Evolutionary conservation across 176 grass and related monocot species (phyloP).

Genomic region (Carex myosuroides): DNA sequence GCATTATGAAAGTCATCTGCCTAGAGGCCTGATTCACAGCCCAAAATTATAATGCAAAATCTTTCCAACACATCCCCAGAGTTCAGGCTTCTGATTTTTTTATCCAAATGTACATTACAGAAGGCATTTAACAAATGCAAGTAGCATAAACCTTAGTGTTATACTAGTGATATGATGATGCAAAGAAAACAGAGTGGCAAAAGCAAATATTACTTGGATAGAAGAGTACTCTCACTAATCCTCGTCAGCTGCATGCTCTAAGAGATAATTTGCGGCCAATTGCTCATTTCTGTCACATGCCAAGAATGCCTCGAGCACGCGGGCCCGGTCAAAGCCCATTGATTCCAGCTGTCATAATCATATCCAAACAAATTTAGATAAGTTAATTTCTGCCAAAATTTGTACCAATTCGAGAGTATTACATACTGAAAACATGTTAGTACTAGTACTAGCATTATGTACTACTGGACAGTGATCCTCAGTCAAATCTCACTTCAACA

Average conservation of each 20-base stretch:
- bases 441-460: neutral
- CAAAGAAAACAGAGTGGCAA: neutral
- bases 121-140: neutral
- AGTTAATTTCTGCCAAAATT: neutral
- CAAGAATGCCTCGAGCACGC: slow-evolving; percentile 81
- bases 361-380: neutral
- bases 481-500: neutral
- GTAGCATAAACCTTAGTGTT: neutral
- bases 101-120: neutral
- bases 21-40: neutral
- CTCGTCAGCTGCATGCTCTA: slow-evolving; percentile 76
- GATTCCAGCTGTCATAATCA: slow-evolving; percentile 61
- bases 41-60: neutral
- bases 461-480: neutral
- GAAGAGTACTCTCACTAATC: slow-evolving; percentile 37
- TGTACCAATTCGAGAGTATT: neutral
- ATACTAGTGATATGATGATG: neutral
- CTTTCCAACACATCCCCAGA: neutral
- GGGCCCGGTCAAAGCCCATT: slow-evolving; percentile 82
- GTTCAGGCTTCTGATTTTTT: neutral
- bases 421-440: neutral
- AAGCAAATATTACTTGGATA: slow-evolving; percentile 24
- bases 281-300: slow-evolving; percentile 92
- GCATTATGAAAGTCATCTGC: neutral
- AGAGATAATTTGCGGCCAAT: slow-evolving; percentile 84